A percentile compares a stretch with the other conserved stretches of the same genome.
Conservation (phyloP, 352 stramenopile species). For the Phytophthora kernoviae region DNA sequence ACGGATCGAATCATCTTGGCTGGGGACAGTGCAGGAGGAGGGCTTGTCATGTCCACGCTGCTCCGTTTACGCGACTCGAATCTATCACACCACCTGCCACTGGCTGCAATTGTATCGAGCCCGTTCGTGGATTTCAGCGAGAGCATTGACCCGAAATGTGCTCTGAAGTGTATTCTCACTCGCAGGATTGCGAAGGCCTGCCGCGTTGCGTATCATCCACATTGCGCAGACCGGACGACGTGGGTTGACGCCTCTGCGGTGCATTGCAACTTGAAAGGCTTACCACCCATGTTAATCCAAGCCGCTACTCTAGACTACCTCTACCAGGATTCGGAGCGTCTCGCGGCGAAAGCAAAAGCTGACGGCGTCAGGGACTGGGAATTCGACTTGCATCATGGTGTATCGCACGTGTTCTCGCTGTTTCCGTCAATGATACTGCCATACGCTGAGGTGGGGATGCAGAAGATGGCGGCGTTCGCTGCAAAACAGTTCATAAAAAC, state of each 20-base stretch:
- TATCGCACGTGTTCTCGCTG: constrained; percentile 43
- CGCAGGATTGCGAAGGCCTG: constrained; percentile 20
- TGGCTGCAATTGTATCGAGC: constrained; percentile 34
- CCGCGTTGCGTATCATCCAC: constrained; percentile 24
- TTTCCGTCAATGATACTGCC: constrained; percentile 42
- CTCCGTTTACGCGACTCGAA: constrained; percentile 37
- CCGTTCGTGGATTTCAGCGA: constrained; percentile 22
- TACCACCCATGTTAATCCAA: constrained; percentile 48
- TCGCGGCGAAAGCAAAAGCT: constrained; percentile 29
- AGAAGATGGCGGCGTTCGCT: constrained; percentile 38
- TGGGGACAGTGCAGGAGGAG: constrained; percentile 49
- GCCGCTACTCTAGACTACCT: constrained; percentile 37
- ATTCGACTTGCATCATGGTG: constrained; percentile 38
- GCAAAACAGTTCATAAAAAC: constrained; percentile 19
- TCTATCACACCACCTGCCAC: constrained; percentile 15
- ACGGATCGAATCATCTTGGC: constrained; percentile 40
- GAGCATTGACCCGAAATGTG: constrained; percentile 6
- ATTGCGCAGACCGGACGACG: constrained; percentile 14
- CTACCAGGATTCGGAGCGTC: constrained; percentile 26
- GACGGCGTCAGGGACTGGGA: constrained; percentile 41
- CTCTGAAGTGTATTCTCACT: constrained; percentile 41
- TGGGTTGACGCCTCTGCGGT: constrained; percentile 41
- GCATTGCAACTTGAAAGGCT: constrained; percentile 40
- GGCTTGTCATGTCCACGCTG: constrained; percentile 41
- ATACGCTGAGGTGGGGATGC: constrained; percentile 32